Conservation (phyloP, 2,329 filamentous ascomycete genomes). For the Immersiporthe knoxdaviesiana region DNA sequence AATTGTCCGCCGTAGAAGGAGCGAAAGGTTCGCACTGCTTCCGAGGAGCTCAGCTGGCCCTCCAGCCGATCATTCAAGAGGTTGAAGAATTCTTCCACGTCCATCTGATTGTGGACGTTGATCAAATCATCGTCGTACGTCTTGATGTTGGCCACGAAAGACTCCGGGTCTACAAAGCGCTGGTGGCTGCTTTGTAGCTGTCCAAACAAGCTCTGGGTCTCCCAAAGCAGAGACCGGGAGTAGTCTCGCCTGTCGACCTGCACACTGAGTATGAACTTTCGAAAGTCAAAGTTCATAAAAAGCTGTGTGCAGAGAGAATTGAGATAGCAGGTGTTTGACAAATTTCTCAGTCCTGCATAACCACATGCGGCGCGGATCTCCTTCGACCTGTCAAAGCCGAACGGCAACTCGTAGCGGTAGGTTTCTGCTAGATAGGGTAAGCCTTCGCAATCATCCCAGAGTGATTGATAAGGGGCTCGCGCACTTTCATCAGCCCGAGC, state of each 20-base stretch:
- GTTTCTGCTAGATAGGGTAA: slow-evolving; percentile 36
- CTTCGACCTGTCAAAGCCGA: slow-evolving; percentile 66
- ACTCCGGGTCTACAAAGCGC: slow-evolving; percentile 72
- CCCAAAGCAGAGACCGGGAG: slow-evolving; percentile 70
- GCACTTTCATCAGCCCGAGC: slow-evolving; percentile 46
- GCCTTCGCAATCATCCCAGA: not conserved
- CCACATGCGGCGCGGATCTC: slow-evolving; percentile 76
- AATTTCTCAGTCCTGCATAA: slow-evolving; percentile 87
- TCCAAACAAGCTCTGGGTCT: slow-evolving; percentile 82
- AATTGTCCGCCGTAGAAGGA: slow-evolving; percentile 90
- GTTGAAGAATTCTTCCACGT: slow-evolving; percentile 97
- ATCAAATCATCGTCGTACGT: slow-evolving; percentile 83
- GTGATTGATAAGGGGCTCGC: slow-evolving; percentile 31
- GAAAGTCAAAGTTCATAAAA: slow-evolving; percentile 92
- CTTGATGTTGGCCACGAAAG: slow-evolving; percentile 74
- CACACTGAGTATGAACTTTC: slow-evolving; percentile 77
- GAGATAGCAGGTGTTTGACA: slow-evolving; percentile 96
- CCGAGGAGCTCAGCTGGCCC: slow-evolving; percentile 68
- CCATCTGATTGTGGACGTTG: slow-evolving; percentile 91
- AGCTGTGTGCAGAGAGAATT: slow-evolving; percentile 94
- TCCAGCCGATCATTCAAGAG: slow-evolving; percentile 92
- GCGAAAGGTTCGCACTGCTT: slow-evolving; percentile 74
- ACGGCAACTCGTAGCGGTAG: slow-evolving; percentile 64
- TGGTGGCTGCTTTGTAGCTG: slow-evolving; percentile 82
- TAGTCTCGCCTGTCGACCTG: slow-evolving; percentile 56